Percentiles rank a stretch among this genome's conserved stretches.
Evolutionary conservation across 805 yeast species (phyloP).

Genomic region (Cyberlindnera euphorbiae): DNA sequence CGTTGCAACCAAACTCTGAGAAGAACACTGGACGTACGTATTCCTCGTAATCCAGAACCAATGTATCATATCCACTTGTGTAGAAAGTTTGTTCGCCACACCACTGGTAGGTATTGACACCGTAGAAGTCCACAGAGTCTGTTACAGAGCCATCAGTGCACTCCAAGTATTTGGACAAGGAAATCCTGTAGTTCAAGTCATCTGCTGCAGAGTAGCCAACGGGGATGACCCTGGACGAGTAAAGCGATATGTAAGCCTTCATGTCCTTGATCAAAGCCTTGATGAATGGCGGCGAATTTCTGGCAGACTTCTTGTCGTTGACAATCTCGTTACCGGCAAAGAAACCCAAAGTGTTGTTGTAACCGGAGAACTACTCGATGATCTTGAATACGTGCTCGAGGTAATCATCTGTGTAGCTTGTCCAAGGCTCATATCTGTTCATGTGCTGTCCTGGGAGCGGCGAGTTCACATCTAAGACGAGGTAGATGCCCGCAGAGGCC

Average conservation of each 20-base stretch:
- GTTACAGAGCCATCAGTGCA: conserved; percentile 46
- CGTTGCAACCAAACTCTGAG: conserved; percentile 91
- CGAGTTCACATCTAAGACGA: conserved; percentile 87
- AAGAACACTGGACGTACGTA: conserved; percentile 77
- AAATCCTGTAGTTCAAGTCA: conserved; percentile 69
- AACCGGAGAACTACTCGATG: conserved; percentile 74
- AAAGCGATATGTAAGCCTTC: conserved; percentile 58
- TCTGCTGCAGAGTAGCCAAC: conserved; percentile 98
- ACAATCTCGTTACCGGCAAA: conserved; percentile 91
- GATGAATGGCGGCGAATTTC: conserved; percentile 65
- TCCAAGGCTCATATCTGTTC: conserved; percentile 93
- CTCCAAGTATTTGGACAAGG: conserved; percentile 76
- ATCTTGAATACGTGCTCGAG: conserved; percentile 72
- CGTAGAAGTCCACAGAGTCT: conserved; percentile 80
- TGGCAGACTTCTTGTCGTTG: conserved; percentile 70
- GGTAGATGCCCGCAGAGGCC: conserved; percentile 89
- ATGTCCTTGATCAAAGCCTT: conserved; percentile 80
- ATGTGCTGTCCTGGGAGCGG: conserved; percentile 75
- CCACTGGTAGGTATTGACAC: conserved; percentile 94
- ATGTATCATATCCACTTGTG: conserved; percentile 68
- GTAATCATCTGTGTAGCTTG: conserved; percentile 67
- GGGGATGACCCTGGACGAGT: conserved; percentile 67
- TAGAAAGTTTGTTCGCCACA: conserved; percentile 86
- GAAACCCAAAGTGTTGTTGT: conserved; percentile 85
- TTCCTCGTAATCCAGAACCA: conserved; percentile 64